A percentile compares a stretch with the other conserved stretches of the same genome.
Evolutionary conservation across 2,329 filamentous ascomycete species (phyloP).

Genomic region (Talaromyces sp.): DNA sequence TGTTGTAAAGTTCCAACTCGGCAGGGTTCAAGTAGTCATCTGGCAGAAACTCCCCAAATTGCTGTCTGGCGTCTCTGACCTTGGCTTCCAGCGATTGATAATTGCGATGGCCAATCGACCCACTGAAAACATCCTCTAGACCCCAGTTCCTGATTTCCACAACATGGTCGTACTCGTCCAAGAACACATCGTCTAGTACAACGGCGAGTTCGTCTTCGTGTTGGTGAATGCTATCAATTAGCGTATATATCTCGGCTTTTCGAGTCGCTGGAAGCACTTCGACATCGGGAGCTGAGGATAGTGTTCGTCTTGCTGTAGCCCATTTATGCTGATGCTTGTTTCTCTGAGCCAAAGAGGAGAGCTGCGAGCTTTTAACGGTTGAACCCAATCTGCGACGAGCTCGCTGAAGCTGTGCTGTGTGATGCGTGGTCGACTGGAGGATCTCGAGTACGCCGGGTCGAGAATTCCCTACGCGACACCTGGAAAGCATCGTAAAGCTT

Average conservation of each 20-base stretch:
- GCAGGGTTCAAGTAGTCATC: conserved; percentile 62
- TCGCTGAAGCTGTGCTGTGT: conserved; percentile 2
- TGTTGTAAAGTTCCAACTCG: conserved; percentile 71
- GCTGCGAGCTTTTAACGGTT: conserved; percentile 2
- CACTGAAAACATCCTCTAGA: conserved; percentile 22
- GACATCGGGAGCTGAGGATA: conserved; percentile 19
- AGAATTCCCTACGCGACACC: conserved; percentile 24
- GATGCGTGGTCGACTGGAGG: conserved; percentile 17
- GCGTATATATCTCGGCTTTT: conserved; percentile 27
- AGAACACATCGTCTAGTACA: conserved; percentile 29
- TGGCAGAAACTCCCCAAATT: conserved; percentile 73
- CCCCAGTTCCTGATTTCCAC: conserved; percentile 21
- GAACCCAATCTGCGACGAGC: conserved; percentile 14
- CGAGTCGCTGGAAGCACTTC: conserved; percentile 16
- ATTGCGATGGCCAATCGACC: conserved; percentile 27
- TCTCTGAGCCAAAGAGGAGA: conserved; percentile 1
- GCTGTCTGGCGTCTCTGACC: conserved; percentile 66
- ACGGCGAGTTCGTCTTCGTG: conserved; percentile 30
- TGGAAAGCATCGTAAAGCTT: conserved; percentile 29
- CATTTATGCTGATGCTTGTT: background rate
- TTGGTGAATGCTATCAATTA: conserved; percentile 34
- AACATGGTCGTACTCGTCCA: conserved; percentile 22
- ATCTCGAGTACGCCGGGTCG: conserved; percentile 23
- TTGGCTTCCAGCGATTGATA: conserved; percentile 27
- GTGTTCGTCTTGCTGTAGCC: conserved; percentile 13